phyloP scores from a whole-genome alignment of 805 yeast species.

The Yarrowia sp. region DNA sequence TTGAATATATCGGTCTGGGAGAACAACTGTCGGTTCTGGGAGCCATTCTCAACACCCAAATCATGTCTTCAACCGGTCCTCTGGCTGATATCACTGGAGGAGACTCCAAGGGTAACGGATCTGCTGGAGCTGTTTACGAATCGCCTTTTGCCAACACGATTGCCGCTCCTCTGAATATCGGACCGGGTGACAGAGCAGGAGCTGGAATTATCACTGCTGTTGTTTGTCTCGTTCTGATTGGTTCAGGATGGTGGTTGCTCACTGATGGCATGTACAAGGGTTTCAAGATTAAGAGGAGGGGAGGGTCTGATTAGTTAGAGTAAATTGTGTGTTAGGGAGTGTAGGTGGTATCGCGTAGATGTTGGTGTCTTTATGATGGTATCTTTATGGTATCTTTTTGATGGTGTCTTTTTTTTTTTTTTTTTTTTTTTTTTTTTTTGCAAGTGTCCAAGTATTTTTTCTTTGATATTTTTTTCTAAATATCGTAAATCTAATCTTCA shows the following conservation, averaged over 20 bases:
- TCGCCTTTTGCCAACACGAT: background rate
- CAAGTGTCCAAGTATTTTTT: too few relatives aligned
- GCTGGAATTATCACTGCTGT: constrained; percentile 33
- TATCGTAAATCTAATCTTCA: too few relatives aligned
- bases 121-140: constrained; percentile 50
- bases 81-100: constrained; percentile 65
- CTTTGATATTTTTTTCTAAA: too few relatives aligned
- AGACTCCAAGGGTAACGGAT: constrained; percentile 59
- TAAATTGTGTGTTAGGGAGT: background rate
- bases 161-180: constrained; percentile 24
- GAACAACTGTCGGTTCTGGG: constrained; percentile 81
- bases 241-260: constrained; percentile 30
- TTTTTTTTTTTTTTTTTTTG: too few relatives aligned
- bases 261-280: background rate
- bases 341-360: background rate
- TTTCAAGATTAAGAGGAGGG: background rate
- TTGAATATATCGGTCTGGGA: constrained; percentile 63
- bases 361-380: too few relatives aligned
- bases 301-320: background rate
- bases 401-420: too few relatives aligned
- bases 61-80: constrained; percentile 47
- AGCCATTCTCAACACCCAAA: constrained; percentile 47
- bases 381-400: too few relatives aligned
- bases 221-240: constrained; percentile 27
- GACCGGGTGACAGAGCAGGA: constrained; percentile 31